A percentile compares a stretch with the other conserved stretches of the same genome.
Evolutionary conservation across 2,329 filamentous ascomycete genomes (phyloP).

Genomic region (Paecilomyces dactylethromorphus): DNA sequence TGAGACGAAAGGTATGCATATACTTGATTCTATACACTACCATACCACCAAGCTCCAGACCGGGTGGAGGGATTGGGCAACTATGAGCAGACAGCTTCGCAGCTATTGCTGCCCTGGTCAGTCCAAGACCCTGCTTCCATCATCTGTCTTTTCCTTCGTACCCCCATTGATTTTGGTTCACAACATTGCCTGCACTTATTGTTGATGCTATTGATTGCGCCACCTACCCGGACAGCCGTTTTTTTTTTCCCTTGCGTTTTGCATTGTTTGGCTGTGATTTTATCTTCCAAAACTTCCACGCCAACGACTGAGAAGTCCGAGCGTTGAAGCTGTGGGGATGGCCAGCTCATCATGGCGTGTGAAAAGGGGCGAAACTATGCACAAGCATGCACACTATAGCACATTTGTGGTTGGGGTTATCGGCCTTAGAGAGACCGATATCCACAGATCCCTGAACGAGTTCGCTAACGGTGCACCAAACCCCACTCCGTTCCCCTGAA

Average conservation of each 20-base stretch:
- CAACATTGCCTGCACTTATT: background rate
- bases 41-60: background rate
- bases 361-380: background rate
- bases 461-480: background rate
- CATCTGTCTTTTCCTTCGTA: background rate
- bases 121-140: background rate
- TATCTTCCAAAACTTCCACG: background rate
- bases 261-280: background rate
- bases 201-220: background rate
- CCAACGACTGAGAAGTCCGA: background rate
- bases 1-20: conserved; percentile 52
- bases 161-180: background rate
- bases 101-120: background rate
- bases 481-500: background rate
- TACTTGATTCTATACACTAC: conserved; percentile 7
- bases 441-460: background rate
- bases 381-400: background rate
- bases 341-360: background rate
- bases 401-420: background rate
- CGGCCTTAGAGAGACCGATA: background rate
- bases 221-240: background rate
- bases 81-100: background rate
- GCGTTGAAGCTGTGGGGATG: background rate
- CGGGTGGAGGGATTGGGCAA: background rate
- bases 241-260: background rate